phyloP scores from a whole-genome alignment of 345 rosid species.

The Ricinus communis region DNA sequence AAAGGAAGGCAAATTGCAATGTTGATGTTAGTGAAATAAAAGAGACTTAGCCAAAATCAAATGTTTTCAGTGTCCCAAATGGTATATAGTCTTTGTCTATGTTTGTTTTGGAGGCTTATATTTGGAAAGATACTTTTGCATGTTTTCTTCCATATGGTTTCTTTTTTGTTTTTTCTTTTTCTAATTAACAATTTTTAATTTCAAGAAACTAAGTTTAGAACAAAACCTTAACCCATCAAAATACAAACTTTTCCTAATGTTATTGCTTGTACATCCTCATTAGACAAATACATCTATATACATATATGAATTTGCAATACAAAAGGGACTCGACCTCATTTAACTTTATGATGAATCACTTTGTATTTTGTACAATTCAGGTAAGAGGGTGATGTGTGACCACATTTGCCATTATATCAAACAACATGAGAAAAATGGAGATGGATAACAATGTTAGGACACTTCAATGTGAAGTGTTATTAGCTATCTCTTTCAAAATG shows the following conservation, averaged over 20 bases:
- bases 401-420: slow-evolving; percentile 8
- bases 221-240: neutral
- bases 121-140: neutral
- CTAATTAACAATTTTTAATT: too few species aligned
- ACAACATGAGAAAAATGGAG: neutral
- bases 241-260: neutral
- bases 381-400: slow-evolving; percentile 11
- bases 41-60: neutral
- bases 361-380: neutral
- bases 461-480: neutral
- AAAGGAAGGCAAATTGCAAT: neutral
- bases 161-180: too few species aligned
- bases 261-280: neutral
- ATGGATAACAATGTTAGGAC: neutral
- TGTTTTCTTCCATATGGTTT: neutral
- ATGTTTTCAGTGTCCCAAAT: neutral
- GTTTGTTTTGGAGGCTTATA: slow-evolving; percentile 1
- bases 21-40: slow-evolving; percentile 1
- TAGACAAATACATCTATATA: neutral
- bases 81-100: slow-evolving; percentile 5
- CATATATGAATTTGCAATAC: neutral
- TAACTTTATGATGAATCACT: neutral
- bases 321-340: neutral
- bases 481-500: neutral
- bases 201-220: neutral